These are phyloP conservation scores for Hemisphaericaspora xylofermentans DNA, from an alignment of 1,139 yeast species.

Conservation along the genomic window DNA sequence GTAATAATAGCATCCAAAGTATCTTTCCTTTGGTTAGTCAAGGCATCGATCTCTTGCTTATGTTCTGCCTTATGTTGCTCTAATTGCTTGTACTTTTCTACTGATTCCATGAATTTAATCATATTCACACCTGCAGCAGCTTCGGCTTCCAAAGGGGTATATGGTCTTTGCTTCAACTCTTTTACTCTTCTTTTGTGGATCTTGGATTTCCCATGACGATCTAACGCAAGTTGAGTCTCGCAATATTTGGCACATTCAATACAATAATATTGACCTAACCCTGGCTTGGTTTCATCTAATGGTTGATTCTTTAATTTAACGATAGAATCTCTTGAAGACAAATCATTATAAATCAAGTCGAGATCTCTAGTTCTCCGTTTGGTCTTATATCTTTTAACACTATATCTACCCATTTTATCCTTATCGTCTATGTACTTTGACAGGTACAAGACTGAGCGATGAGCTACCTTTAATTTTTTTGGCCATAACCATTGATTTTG, in stretches of 20 bases:
- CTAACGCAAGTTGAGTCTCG: slow-evolving; percentile 73
- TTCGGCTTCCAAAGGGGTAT: slow-evolving; percentile 82
- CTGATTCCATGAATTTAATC: slow-evolving; percentile 60
- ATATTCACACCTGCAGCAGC: slow-evolving; percentile 86
- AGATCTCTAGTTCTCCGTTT: slow-evolving; percentile 83
- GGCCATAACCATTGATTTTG: neutral
- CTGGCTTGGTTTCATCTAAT: slow-evolving; percentile 86
- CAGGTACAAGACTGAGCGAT: no score
- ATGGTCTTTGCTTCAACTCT: slow-evolving; percentile 74
- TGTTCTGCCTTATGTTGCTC: slow-evolving; percentile 41
- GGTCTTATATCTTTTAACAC: slow-evolving; percentile 72
- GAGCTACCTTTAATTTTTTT: slow-evolving; percentile 4
- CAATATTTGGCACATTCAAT: slow-evolving; percentile 91
- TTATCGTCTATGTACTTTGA: neutral
- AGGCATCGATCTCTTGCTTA: slow-evolving; percentile 35
- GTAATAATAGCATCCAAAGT: slow-evolving; percentile 42
- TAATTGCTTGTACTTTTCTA: slow-evolving; percentile 51
- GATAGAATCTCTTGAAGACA: slow-evolving; percentile 63
- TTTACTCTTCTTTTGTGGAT: slow-evolving; percentile 84
- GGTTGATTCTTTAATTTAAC: slow-evolving; percentile 72
- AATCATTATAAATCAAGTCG: slow-evolving; percentile 78
- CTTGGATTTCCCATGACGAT: slow-evolving; percentile 71
- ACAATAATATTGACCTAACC: slow-evolving; percentile 92
- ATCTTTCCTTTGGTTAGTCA: slow-evolving; percentile 40
- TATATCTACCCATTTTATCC: slow-evolving; percentile 73